Conservation (phyloP, 2,329 filamentous ascomycete genomes). For the Thielaviopsis musarum region DNA sequence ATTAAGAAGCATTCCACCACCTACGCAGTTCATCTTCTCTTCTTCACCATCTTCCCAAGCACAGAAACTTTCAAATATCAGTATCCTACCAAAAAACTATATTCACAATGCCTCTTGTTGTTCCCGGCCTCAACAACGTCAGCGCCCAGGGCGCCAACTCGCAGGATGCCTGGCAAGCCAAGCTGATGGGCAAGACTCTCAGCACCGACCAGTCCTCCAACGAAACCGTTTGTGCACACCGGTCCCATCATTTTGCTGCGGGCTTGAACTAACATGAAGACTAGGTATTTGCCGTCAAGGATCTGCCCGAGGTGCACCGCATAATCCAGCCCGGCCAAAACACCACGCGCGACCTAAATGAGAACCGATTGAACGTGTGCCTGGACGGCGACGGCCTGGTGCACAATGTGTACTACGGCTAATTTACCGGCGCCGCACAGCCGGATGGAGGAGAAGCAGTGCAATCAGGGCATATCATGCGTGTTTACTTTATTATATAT, state of each 20-base stretch:
- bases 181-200: slow-evolving; percentile 47
- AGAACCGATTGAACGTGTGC: slow-evolving; percentile 41
- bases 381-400: slow-evolving; percentile 44
- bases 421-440: slow-evolving; percentile 11
- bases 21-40: neutral
- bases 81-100: neutral
- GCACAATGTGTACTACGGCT: slow-evolving; percentile 40
- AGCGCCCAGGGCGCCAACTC: slow-evolving; percentile 21
- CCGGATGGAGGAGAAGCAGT: neutral
- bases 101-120: slow-evolving; percentile 45
- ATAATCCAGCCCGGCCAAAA: slow-evolving; percentile 39
- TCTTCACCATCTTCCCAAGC: neutral
- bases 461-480: neutral
- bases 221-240: slow-evolving; percentile 31
- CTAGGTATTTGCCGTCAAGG: slow-evolving; percentile 42
- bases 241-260: neutral
- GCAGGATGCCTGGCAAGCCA: slow-evolving; percentile 42
- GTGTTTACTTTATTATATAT: neutral
- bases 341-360: slow-evolving; percentile 39
- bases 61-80: neutral
- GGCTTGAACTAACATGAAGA: neutral
- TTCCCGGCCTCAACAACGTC: slow-evolving; percentile 37
- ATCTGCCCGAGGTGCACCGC: slow-evolving; percentile 39
- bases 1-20: neutral
- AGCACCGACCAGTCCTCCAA: slow-evolving; percentile 26